phyloP scores from a whole-genome alignment of 345 rosid genomes.

The Limnanthes douglasii region DNA sequence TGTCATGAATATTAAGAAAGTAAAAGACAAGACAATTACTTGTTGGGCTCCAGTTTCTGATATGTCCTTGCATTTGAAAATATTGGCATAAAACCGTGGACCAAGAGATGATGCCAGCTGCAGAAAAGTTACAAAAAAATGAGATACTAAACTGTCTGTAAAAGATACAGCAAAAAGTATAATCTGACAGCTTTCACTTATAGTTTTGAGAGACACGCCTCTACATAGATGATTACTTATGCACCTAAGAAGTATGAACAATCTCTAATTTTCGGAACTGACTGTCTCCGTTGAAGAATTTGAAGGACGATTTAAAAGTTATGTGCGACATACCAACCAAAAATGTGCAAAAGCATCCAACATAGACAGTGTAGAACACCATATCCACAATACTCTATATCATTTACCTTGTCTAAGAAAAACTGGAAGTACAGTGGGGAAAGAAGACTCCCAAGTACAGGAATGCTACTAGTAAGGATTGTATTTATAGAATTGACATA shows the following conservation, averaged over 20 bases:
- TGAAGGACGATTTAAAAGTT: neutral
- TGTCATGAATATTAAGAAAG: constrained; percentile 5
- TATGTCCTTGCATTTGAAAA: constrained; percentile 92
- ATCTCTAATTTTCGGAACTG: no score
- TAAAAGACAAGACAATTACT: constrained; percentile 18
- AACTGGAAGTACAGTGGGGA: constrained; percentile 60
- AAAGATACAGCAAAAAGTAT: no score
- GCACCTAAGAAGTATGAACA: no score
- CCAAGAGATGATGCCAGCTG: constrained; percentile 99
- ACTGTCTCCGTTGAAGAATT: neutral
- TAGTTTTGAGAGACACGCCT: no score
- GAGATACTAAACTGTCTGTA: no score
- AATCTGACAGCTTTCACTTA: no score
- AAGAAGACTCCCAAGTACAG: constrained; percentile 51
- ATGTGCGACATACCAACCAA: neutral
- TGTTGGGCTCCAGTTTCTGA: constrained; percentile 99
- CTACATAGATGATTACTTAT: no score
- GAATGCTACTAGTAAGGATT: constrained; percentile 45
- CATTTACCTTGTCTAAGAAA: constrained; percentile 73
- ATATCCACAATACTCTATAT: no score
- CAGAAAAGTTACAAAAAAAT: constrained; percentile 7
- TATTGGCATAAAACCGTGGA: constrained; percentile 85
- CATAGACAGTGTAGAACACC: neutral
- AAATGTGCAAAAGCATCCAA: neutral
- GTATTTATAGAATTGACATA: constrained; percentile 50